Evolutionary conservation across 352 stramenopile species (phyloP), one percentile per base, ranked within the genome.

Genomic region (Phytophthora quininea): DNA sequence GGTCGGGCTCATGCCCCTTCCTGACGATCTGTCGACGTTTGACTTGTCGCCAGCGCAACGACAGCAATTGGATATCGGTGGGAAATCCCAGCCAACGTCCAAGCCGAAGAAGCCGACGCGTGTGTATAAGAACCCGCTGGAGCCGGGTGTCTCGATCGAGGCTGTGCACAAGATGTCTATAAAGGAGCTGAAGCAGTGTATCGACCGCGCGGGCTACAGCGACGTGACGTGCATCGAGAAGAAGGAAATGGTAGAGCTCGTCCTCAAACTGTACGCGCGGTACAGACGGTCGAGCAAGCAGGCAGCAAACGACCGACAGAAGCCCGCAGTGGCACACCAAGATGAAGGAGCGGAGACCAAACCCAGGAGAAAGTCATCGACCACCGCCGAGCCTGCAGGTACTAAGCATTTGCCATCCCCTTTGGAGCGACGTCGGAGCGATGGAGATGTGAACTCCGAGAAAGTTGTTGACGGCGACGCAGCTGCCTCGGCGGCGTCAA

Each of bases 221-320:
- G 82, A 92, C 55, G 71, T 88, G 14, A 77, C 85, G 32, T 90
- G 86, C 50, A 85, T 96, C 42, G 88, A 96, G 64, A 96, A 94
- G 68, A 75, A 79, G 45, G 88, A 96, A 29, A 76, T 96, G 40
- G 75, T 96, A 48, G 84, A 94, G 9, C 77, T 96, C n/a, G 84
- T 94, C 38, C 68, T 92, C 19, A 93, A 92, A 68, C 74, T 95
- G 1, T 88, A 93, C 56, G 69, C 74, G 12, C 80, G 84, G n/a
- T 88, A 91, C 54, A 71, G 77, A 52, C 71, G 77, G 53, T 86
- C 80, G 30, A 85, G 76, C 53, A 82, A 79, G n/a, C 71, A 86
- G 38, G 59, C 72, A 58, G 54, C 58, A 0, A 47, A 77, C 42
- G 74, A 77, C 29, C 71, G 58, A 54, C 71, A 73, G 27, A 45